Conservation (phyloP, 192 early-diverging fungal genomes). For the Lobulomyces angularis region DNA sequence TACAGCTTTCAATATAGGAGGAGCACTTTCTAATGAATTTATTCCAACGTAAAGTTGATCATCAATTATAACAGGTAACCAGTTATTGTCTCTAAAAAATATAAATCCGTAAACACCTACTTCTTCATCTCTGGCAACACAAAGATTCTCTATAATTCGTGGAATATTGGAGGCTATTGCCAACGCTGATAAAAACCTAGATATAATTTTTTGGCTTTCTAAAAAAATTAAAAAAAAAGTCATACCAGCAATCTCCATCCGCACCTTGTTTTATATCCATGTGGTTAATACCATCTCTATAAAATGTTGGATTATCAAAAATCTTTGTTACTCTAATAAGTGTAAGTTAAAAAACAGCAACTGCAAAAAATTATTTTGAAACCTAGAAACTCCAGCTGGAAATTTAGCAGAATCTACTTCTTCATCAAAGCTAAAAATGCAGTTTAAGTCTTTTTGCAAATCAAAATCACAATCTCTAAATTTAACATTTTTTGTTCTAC, state of each 20-base stretch:
- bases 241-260: constrained; percentile 34
- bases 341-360: too few relatives aligned
- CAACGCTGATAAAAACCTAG: constrained; percentile 34
- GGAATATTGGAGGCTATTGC: constrained; percentile 28
- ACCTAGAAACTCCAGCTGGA: too few relatives aligned
- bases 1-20: too few relatives aligned
- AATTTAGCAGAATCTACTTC: too few relatives aligned
- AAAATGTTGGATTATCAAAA: constrained; percentile 36
- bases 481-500: too few relatives aligned
- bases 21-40: too few relatives aligned
- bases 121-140: constrained; percentile 38
- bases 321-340: constrained; percentile 25
- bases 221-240: too few relatives aligned
- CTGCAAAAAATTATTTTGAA: too few relatives aligned
- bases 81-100: constrained; percentile 45
- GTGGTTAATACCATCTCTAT: constrained; percentile 24
- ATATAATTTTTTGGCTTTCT: too few relatives aligned
- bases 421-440: too few relatives aligned
- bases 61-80: constrained; percentile 41
- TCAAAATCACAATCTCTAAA: too few relatives aligned
- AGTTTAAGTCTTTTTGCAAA: too few relatives aligned
- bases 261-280: constrained; percentile 21
- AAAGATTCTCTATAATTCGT: constrained; percentile 25
- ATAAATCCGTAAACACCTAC: constrained; percentile 46
- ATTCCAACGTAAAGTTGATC: constrained; percentile 29